Evolutionary conservation across 2,329 filamentous ascomycete species (phyloP).

Genomic region (Aspergillus awamori): DNA sequence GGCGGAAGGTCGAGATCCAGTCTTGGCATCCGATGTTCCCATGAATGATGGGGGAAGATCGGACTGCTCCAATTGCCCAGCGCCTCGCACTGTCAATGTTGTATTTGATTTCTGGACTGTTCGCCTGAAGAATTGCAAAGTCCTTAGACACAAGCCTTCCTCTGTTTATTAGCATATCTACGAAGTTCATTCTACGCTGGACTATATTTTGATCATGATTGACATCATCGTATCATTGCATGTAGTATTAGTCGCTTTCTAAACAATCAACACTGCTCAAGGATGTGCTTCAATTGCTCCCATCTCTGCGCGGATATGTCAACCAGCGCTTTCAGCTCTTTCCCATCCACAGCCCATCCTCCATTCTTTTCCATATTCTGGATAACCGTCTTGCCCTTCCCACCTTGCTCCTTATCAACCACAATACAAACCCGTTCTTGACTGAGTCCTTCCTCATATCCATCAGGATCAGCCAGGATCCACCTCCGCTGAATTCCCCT

Average conservation of each 20-base stretch:
- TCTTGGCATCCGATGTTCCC: constrained; percentile 27
- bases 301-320: constrained; percentile 66
- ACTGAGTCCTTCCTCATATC: constrained; percentile 83
- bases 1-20: constrained; percentile 20
- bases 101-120: too few species aligned
- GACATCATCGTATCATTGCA: constrained; percentile 32
- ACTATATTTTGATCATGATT: background rate
- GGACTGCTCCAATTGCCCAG: background rate
- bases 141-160: background rate
- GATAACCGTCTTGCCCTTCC: constrained; percentile 56
- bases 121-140: too few species aligned
- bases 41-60: background rate
- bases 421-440: constrained; percentile 81
- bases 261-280: constrained; percentile 34
- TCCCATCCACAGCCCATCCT: constrained; percentile 68
- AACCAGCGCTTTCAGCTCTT: constrained; percentile 64
- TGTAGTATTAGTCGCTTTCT: constrained; percentile 11
- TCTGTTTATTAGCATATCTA: background rate
- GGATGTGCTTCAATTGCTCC: constrained; percentile 56
- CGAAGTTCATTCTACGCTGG: background rate
- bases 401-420: constrained; percentile 61
- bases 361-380: constrained; percentile 81
- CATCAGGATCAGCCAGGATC: constrained; percentile 86
- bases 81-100: too few species aligned
- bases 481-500: constrained; percentile 53